These are phyloP conservation scores for Coemansia sp. DNA, from an alignment of 192 early-diverging fungal genomes.

Conservation along the genomic window DNA sequence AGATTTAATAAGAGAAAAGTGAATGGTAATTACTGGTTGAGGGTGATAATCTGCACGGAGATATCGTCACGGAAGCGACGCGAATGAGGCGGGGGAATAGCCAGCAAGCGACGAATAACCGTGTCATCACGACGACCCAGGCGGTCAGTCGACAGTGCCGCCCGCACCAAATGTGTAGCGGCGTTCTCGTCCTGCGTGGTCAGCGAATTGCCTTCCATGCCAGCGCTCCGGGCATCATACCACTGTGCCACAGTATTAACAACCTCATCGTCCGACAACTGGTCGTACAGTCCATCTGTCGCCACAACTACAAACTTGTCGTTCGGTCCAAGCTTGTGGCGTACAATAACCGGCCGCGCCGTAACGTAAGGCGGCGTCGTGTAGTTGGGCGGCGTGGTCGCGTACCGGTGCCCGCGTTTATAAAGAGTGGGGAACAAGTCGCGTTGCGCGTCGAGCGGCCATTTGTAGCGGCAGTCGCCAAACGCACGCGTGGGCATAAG, in stretches of 20 bases:
- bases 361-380: conserved; percentile 73
- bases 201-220: background rate
- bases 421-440: conserved; percentile 38
- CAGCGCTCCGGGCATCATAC: conserved; percentile 35
- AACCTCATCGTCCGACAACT: conserved; percentile 65
- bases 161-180: conserved; percentile 70
- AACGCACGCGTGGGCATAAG: conserved; percentile 61
- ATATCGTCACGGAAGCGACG: conserved; percentile 82
- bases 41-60: conserved; percentile 64
- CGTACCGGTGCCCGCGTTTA: conserved; percentile 40
- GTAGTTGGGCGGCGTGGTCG: conserved; percentile 54
- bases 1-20: background rate
- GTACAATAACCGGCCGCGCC: conserved; percentile 67
- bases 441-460: conserved; percentile 62
- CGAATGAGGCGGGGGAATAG: conserved; percentile 63
- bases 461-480: conserved; percentile 71
- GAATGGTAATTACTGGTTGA: conserved; percentile 16
- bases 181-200: conserved; percentile 58
- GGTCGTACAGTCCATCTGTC: conserved; percentile 82
- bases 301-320: conserved; percentile 79
- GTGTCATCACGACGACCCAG: conserved; percentile 63
- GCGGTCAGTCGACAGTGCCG: conserved; percentile 54
- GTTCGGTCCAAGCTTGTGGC: conserved; percentile 58
- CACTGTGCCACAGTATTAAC: conserved; percentile 42
- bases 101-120: conserved; percentile 61